Evolutionary conservation across 2,329 filamentous ascomycete genomes (phyloP).

Genomic region (Colletotrichum shisoi): DNA sequence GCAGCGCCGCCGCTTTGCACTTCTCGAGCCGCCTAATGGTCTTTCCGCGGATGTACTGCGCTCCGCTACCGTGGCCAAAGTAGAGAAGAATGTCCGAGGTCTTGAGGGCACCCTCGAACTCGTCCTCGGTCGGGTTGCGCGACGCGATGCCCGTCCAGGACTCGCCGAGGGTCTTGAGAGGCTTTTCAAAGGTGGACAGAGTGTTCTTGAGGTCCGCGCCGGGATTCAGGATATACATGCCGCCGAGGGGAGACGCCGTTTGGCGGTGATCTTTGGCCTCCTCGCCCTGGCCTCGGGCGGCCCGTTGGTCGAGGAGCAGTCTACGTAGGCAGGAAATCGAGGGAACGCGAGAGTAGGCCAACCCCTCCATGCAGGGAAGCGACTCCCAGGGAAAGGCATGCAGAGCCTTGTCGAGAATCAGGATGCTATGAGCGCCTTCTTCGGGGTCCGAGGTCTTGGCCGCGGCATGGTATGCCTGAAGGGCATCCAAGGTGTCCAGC

Average conservation of each 20-base stretch:
- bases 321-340: constrained; percentile 84
- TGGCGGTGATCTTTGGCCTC: constrained; percentile 50
- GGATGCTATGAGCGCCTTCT: constrained; percentile 73
- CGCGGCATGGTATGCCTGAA: constrained; percentile 76
- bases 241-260: constrained; percentile 63
- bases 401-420: constrained; percentile 89
- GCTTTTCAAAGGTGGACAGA: constrained; percentile 74
- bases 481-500: constrained; percentile 83
- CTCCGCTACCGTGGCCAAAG: constrained; percentile 94
- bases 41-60: constrained; percentile 89
- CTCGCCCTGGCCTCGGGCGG: constrained; percentile 21
- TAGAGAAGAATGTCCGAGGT: constrained; percentile 81
- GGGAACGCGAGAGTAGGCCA: constrained; percentile 85
- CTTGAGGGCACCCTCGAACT: constrained; percentile 75
- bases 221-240: constrained; percentile 89
- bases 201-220: constrained; percentile 83
- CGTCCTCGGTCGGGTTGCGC: constrained; percentile 75
- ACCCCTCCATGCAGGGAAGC: constrained; percentile 79
- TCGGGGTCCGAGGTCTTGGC: constrained; percentile 53
- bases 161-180: constrained; percentile 70
- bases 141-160: constrained; percentile 76
- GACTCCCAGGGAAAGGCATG: constrained; percentile 97
- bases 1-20: constrained; percentile 78
- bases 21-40: constrained; percentile 80
- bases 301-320: constrained; percentile 67